Conservation (phyloP, 176 grass and related monocot genomes). For the Saccharum spontaneum region DNA sequence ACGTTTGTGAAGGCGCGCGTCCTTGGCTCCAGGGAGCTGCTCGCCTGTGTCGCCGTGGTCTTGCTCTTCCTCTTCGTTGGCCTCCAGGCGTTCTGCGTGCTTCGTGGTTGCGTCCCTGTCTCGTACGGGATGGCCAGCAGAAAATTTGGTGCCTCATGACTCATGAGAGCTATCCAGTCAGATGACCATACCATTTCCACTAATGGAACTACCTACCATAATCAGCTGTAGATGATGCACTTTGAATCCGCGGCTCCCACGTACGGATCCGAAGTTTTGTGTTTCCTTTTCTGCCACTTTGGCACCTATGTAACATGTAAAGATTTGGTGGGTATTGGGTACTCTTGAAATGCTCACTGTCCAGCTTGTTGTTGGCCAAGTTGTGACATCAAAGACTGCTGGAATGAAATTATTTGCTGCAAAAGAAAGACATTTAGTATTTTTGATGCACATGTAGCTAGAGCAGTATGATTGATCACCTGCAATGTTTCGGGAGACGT, state of each 20-base stretch:
- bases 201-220: too few relatives aligned
- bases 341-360: conserved; percentile 72
- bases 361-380: conserved; percentile 66
- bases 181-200: too few relatives aligned
- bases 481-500: conserved; percentile 88
- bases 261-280: too few relatives aligned
- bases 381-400: conserved; percentile 71
- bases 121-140: not conserved
- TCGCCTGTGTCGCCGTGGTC: conserved; percentile 1
- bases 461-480: conserved; percentile 38
- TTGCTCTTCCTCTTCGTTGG: conserved; percentile 18
- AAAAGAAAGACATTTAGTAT: conserved; percentile 27
- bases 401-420: conserved; percentile 85
- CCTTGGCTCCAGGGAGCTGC: conserved; percentile 28
- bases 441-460: conserved; percentile 15
- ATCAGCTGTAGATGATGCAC: too few relatives aligned
- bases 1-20: conserved; percentile 38
- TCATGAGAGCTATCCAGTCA: too few relatives aligned
- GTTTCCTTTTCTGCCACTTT: too few relatives aligned
- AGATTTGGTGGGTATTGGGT: too few relatives aligned
- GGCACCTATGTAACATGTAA: too few relatives aligned
- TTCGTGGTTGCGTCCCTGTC: conserved; percentile 11
- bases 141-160: not conserved
- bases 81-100: conserved; percentile 25
- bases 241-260: too few relatives aligned